A percentile compares a stretch with the other conserved stretches of the same genome.
These are phyloP conservation scores for Blastomyces parvus DNA, from an alignment of 2,329 filamentous ascomycete genomes.

Conservation along the genomic window DNA sequence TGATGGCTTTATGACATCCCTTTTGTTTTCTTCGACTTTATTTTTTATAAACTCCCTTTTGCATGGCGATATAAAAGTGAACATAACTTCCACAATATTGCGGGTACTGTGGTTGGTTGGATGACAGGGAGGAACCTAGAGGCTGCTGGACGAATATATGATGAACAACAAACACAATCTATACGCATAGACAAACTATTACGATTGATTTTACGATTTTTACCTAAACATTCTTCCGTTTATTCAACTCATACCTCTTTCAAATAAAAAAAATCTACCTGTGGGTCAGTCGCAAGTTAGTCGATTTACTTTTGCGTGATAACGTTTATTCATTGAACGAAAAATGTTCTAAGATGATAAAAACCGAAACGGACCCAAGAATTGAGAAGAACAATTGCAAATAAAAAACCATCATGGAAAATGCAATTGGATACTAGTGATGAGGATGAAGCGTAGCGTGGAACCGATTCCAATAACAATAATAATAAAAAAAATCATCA, in stretches of 20 bases:
- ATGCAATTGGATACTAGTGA: not conserved
- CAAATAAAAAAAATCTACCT: not conserved
- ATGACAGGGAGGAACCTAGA: not conserved
- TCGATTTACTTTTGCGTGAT: not conserved
- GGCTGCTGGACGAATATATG: not conserved
- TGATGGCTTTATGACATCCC: not conserved
- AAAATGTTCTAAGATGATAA: not conserved
- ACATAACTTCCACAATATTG: not conserved
- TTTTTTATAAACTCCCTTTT: not conserved
- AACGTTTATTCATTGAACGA: not conserved
- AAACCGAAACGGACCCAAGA: not conserved
- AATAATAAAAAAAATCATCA: not conserved
- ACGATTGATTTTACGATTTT: constrained; percentile 1
- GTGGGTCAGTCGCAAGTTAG: not conserved
- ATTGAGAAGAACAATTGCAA: not conserved
- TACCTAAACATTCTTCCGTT: not conserved
- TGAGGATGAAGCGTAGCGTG: not conserved
- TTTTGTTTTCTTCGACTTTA: not conserved
- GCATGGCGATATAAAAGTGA: not conserved
- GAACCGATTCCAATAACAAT: not conserved
- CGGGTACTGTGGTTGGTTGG: not conserved
- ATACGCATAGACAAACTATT: not conserved
- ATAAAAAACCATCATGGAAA: not conserved
- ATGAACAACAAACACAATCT: not conserved
- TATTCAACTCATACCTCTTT: not conserved